Evolutionary conservation across 306 rosid species (phyloP), one percentile per base, ranked within the genome.

Genomic region (Lathyrus oleraceus): DNA sequence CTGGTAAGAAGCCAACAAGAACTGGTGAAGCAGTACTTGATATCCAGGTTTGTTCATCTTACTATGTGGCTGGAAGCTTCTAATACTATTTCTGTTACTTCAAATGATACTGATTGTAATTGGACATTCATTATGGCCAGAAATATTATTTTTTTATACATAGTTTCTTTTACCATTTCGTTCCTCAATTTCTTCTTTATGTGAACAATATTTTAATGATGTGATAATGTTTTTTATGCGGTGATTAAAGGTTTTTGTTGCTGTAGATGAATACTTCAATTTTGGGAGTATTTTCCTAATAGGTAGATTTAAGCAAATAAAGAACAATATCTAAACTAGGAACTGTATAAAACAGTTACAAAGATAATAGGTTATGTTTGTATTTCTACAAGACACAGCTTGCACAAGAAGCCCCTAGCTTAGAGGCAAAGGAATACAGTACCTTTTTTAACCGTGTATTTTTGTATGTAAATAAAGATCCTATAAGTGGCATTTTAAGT

Each of bases 11-110:
- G 85, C 88, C 99, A 43, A 94, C 99, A 65, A 93, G 92, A 74
- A 94, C 97, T 5, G 99, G 97, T 65, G 92, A 88, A 91, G 97
- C 92, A 19, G 99, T 94, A 72, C 75, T 94, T 78, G 97, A 94
- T 48, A 81, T 94, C 73, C 99, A 94, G 99, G 99, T 94, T 73
- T 70, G 81, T 74, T 80, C 65, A 62, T 49, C 58, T 57, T 76
- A 17, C 54, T 71, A 10, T 23, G 30, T 61, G 40, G 56, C 9
- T 15, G 51, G 12, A 42, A 16, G 15, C 49, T 70, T 61, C 61
- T 44, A 57, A 23, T 61, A 13, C 32, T 52, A 48, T 38, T 45
- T 44, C 6, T 51, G 32, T 21, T 10, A 51, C 54, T 51, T 40
- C 1, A 35, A 63, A 21, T 45, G 13, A 43, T 42, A 32, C 57